phyloP scores from a whole-genome alignment of 2,329 filamentous ascomycete genomes.

The Apiospora phragmitis region DNA sequence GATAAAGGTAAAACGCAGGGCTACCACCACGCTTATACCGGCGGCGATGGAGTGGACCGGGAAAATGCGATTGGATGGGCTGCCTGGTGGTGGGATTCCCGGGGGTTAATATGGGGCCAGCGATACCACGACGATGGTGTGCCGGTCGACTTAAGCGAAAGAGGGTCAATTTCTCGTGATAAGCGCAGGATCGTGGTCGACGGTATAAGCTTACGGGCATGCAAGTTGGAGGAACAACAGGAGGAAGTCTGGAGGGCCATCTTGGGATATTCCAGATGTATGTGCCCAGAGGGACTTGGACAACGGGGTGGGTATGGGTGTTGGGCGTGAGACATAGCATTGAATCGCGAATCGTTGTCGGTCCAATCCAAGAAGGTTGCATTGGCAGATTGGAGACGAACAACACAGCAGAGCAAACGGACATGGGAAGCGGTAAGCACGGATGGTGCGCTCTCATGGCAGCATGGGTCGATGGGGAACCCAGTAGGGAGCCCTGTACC shows the following conservation, averaged over 20 bases:
- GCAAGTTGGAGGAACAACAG: neutral
- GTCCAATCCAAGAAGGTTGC: neutral
- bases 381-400: neutral
- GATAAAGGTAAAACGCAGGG: neutral
- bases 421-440: neutral
- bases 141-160: neutral
- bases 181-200: neutral
- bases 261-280: neutral
- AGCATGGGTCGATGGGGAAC: neutral
- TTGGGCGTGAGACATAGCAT: neutral
- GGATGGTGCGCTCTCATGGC: neutral
- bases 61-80: neutral
- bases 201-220: neutral
- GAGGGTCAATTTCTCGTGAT: neutral
- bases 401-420: neutral
- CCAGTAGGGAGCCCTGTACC: neutral
- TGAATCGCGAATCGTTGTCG: neutral
- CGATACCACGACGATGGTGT: neutral
- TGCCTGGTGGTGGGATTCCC: neutral
- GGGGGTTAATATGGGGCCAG: neutral
- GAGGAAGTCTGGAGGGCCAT: neutral
- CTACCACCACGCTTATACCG: neutral
- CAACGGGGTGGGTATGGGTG: neutral
- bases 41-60: neutral
- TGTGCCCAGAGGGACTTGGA: neutral